phyloP scores from a whole-genome alignment of 208 protist species.

The Leishmania aethiopica region DNA sequence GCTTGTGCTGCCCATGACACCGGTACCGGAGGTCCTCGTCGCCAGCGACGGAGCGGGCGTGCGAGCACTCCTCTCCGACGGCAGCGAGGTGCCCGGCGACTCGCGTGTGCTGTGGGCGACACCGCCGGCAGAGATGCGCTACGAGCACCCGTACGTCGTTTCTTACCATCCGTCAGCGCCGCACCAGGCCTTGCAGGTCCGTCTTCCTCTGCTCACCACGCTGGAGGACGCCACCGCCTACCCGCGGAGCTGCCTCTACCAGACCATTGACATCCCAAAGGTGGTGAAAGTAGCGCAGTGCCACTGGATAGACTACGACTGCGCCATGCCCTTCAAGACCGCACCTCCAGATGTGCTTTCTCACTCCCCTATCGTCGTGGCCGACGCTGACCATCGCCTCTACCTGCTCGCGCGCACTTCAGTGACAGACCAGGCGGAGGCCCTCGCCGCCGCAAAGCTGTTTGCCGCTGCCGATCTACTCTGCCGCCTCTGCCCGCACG shows the following conservation, averaged over 20 bases:
- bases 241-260: slow-evolving; percentile 12
- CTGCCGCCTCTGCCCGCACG: slow-evolving; percentile 59
- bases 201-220: slow-evolving; percentile 57
- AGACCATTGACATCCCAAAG: slow-evolving; percentile 23
- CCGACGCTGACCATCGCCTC: slow-evolving; percentile 35
- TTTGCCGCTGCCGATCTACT: slow-evolving; percentile 56
- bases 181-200: slow-evolving; percentile 49
- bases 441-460: slow-evolving; percentile 24
- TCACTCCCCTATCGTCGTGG: slow-evolving; percentile 39
- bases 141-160: slow-evolving; percentile 65
- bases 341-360: slow-evolving; percentile 23
- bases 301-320: slow-evolving; percentile 58
- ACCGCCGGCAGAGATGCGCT: slow-evolving; percentile 32
- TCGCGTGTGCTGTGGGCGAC: slow-evolving; percentile 21
- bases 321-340: slow-evolving; percentile 28
- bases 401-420: slow-evolving; percentile 40
- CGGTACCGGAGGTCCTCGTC: slow-evolving; percentile 67
- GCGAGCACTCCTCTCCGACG: slow-evolving; percentile 59
- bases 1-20: slow-evolving; percentile 60
- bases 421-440: slow-evolving; percentile 32
- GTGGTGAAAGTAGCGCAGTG: slow-evolving; percentile 35
- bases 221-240: slow-evolving; percentile 6
- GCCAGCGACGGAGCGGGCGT: slow-evolving; percentile 39
- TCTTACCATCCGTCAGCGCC: slow-evolving; percentile 34
- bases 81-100: slow-evolving; percentile 51